Evolutionary conservation across 2,329 filamentous ascomycete species (phyloP).

Genomic region (Penicillium glabrum): DNA sequence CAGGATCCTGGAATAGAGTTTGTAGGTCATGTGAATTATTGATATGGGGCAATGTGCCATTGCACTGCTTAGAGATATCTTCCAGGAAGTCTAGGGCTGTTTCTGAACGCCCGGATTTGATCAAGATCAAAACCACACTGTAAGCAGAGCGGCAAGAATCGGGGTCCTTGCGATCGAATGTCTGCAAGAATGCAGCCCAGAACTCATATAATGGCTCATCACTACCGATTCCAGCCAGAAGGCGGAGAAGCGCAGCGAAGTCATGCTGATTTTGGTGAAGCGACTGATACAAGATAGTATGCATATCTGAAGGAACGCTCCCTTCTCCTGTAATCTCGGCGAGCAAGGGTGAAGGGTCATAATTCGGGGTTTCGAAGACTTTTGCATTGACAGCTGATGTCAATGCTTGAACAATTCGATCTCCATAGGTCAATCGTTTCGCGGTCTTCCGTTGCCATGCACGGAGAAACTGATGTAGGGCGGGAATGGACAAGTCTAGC

Average conservation of each 20-base stretch:
- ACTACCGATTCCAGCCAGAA: constrained; percentile 29
- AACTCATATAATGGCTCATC: constrained; percentile 17
- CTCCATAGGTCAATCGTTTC: constrained; percentile 3
- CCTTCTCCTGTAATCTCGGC: constrained; percentile 23
- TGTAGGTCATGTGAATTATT: constrained; percentile 20
- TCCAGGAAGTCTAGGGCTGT: constrained; percentile 26
- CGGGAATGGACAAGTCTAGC: constrained; percentile 27
- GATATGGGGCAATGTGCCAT: constrained; percentile 25
- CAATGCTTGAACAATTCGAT: constrained; percentile 23
- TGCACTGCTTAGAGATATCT: constrained; percentile 22
- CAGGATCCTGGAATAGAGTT: constrained; percentile 20
- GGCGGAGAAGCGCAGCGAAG: constrained; percentile 20
- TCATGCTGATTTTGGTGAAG: not conserved
- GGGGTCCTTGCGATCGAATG: constrained; percentile 1
- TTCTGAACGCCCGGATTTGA: constrained; percentile 21
- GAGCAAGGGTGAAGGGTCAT: constrained; percentile 22
- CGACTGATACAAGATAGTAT: constrained; percentile 20
- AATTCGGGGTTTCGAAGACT: constrained; percentile 20
- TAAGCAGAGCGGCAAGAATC: constrained; percentile 19
- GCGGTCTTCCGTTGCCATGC: constrained; percentile 1
- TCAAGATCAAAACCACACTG: constrained; percentile 24
- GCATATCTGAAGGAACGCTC: constrained; percentile 5
- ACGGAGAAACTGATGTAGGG: constrained; percentile 26
- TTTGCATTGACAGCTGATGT: constrained; percentile 18
- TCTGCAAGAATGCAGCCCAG: constrained; percentile 20